These are phyloP conservation scores for Hypoxylon sp. DNA, from an alignment of 2,329 filamentous ascomycete species.

Conservation along the genomic window DNA sequence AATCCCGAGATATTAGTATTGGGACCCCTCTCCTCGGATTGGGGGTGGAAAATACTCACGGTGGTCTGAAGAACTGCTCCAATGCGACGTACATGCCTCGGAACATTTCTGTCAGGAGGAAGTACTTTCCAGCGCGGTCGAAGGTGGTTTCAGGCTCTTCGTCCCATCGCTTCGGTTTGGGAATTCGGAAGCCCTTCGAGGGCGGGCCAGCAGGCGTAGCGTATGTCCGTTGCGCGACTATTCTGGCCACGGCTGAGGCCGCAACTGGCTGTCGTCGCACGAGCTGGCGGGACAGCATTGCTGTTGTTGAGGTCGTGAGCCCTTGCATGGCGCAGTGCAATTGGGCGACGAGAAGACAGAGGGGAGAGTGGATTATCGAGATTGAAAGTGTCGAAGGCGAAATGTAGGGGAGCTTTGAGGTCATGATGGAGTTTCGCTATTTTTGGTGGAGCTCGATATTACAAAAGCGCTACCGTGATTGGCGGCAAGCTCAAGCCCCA, in stretches of 20 bases:
- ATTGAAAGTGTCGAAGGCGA: conserved; percentile 38
- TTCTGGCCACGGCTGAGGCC: conserved; percentile 47
- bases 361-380: conserved; percentile 41
- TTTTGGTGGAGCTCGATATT: conserved; percentile 50
- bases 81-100: conserved; percentile 97
- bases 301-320: conserved; percentile 49
- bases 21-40: not conserved
- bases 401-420: conserved; percentile 40
- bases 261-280: conserved; percentile 49
- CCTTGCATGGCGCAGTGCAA: conserved; percentile 51
- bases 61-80: conserved; percentile 98
- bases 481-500: conserved; percentile 32
- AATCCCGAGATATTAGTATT: conserved; percentile 32
- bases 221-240: conserved; percentile 59
- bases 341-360: conserved; percentile 40
- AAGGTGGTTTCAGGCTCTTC: conserved; percentile 81
- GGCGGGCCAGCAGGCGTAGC: conserved; percentile 83
- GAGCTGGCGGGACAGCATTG: conserved; percentile 53
- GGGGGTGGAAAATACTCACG: conserved; percentile 72
- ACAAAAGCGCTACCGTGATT: conserved; percentile 48
- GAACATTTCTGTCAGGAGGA: conserved; percentile 94
- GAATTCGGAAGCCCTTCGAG: conserved; percentile 83
- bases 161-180: conserved; percentile 81
- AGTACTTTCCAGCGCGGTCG: conserved; percentile 91
- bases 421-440: conserved; percentile 47